Conservation (phyloP, 352 stramenopile genomes). For the Globisporangium cylindrosporum region DNA sequence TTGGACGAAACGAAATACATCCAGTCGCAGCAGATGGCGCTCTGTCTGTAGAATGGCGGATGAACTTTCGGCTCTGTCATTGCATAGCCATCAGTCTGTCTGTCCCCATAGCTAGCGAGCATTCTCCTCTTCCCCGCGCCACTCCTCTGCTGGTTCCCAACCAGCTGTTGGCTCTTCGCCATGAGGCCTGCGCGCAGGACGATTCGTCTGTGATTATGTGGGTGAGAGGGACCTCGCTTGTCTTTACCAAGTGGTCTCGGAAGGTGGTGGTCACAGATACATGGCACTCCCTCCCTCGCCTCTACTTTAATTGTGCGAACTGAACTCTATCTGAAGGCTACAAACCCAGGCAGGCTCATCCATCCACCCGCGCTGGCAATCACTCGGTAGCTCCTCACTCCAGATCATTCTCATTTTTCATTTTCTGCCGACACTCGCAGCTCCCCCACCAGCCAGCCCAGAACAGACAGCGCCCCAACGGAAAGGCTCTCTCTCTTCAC, state of each 20-base stretch:
- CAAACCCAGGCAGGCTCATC: not conserved
- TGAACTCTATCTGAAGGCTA: conserved; percentile 3
- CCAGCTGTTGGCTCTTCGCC: not conserved
- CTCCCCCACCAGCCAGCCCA: not conserved
- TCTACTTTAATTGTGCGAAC: not conserved
- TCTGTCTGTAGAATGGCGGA: not conserved
- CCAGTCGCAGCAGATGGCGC: conserved; percentile 4
- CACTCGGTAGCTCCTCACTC: not conserved
- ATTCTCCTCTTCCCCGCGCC: not conserved
- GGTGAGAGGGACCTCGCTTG: not conserved
- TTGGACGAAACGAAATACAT: not conserved
- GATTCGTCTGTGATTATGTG: not conserved
- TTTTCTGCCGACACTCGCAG: conserved; percentile 16
- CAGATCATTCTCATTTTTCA: not conserved
- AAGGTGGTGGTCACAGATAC: not conserved
- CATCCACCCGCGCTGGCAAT: not conserved
- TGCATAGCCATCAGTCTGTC: not conserved
- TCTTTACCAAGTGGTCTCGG: not conserved
- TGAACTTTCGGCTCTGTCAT: not conserved
- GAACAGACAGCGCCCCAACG: conserved; percentile 6
- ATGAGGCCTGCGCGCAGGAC: not conserved
- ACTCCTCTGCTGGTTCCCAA: not conserved
- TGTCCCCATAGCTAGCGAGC: not conserved
- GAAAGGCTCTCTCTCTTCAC: conserved; percentile 4
- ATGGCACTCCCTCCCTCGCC: not conserved